These are phyloP conservation scores for Alternaria infectoria DNA, from an alignment of 2,329 filamentous ascomycete species.

Conservation along the genomic window DNA sequence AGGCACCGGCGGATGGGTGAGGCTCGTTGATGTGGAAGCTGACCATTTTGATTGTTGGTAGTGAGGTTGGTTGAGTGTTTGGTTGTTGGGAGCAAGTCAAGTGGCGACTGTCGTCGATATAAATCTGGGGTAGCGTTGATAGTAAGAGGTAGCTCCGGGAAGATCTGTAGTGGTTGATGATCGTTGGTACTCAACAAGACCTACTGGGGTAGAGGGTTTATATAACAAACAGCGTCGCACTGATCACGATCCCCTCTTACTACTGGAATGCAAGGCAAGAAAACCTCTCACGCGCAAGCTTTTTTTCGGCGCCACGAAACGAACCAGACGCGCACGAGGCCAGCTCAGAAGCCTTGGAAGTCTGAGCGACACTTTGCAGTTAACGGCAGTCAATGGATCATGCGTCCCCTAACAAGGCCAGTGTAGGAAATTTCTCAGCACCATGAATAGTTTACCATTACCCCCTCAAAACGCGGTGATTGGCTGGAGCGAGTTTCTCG, in stretches of 20 bases:
- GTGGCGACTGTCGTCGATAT: constrained; percentile 12
- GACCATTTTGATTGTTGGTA: constrained; percentile 39
- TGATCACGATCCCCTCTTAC: constrained; percentile 8
- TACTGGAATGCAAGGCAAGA: constrained; percentile 13
- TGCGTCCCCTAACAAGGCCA: constrained; percentile 26
- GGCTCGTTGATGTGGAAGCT: constrained; percentile 66
- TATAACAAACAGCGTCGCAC: constrained; percentile 20
- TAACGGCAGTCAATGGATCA: constrained; percentile 50
- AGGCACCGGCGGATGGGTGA: constrained; percentile 62
- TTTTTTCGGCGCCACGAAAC: constrained; percentile 30
- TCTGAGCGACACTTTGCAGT: constrained; percentile 49
- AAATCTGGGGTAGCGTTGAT: constrained; percentile 19
- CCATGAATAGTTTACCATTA: constrained; percentile 19
- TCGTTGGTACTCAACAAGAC: constrained; percentile 3
- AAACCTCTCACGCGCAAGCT: constrained; percentile 5
- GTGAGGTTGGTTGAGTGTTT: constrained; percentile 8
- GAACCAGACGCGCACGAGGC: constrained; percentile 37
- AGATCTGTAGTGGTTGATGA: constrained; percentile 22
- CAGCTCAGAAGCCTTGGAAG: constrained; percentile 22
- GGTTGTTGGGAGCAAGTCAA: constrained; percentile 16
- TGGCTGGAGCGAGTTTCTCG: constrained; percentile 29
- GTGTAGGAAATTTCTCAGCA: constrained; percentile 15
- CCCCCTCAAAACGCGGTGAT: constrained; percentile 16
- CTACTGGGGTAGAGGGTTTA: constrained; percentile 21
- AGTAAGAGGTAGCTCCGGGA: constrained; percentile 4